A percentile compares a stretch with the other conserved stretches of the same genome.
phyloP scores from a whole-genome alignment of 371 early-diverging fungal genomes.

The Fennellomyces sp. region DNA sequence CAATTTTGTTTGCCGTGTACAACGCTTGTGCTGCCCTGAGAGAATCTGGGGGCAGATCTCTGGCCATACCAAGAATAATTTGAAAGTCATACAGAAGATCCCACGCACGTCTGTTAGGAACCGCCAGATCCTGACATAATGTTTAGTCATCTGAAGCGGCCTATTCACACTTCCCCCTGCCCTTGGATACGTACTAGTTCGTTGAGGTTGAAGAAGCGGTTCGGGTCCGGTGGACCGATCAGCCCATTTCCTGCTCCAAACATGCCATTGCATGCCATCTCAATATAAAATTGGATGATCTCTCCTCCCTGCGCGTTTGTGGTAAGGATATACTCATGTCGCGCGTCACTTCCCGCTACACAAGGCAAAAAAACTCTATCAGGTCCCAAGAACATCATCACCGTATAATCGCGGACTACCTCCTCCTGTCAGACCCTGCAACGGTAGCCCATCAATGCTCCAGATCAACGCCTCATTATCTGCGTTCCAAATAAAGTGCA shows the following conservation, averaged over 20 bases:
- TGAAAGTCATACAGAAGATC: conserved; percentile 78
- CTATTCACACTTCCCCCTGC: conserved; percentile 54
- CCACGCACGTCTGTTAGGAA: conserved; percentile 73
- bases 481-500: conserved; percentile 84
- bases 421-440: conserved; percentile 90
- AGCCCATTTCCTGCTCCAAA: conserved; percentile 81
- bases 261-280: conserved; percentile 93
- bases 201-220: conserved; percentile 56
- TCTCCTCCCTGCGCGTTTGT: conserved; percentile 68
- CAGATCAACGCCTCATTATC: conserved; percentile 89
- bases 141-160: conserved; percentile 57
- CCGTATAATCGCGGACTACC: conserved; percentile 26
- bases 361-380: not conserved
- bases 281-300: conserved; percentile 76
- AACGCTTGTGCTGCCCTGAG: conserved; percentile 82
- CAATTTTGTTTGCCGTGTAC: conserved; percentile 78
- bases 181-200: conserved; percentile 28
- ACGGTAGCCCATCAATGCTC: conserved; percentile 76
- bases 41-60: conserved; percentile 73
- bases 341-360: conserved; percentile 59
- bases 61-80: conserved; percentile 77
- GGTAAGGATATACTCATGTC: conserved; percentile 79
- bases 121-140: conserved; percentile 59
- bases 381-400: not conserved
- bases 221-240: conserved; percentile 69